Conservation (phyloP, 306 rosid genomes). For the Prunus mira region DNA sequence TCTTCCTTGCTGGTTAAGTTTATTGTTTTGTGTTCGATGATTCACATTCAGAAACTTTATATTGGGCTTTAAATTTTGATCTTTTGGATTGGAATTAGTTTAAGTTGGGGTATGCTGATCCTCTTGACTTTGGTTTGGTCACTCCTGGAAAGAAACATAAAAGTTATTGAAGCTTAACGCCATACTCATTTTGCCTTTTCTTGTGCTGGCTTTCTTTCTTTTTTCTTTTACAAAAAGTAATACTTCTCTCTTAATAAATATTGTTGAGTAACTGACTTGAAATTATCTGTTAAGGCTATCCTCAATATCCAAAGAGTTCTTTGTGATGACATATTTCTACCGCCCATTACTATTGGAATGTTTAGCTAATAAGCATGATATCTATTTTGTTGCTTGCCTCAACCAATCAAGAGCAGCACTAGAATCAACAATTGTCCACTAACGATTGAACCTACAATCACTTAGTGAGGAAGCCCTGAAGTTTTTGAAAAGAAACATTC, state of each 20-base stretch:
- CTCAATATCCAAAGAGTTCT: not conserved
- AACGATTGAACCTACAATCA: not conserved
- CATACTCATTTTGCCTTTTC: not conserved
- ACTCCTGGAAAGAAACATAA: not conserved
- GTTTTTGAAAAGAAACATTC: not conserved
- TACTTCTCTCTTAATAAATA: not conserved
- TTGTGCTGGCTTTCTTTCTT: too few species aligned
- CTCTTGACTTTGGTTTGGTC: not conserved
- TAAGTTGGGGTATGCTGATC: not conserved
- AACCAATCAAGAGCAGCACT: not conserved
- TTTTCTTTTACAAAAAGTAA: too few species aligned
- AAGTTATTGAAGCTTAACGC: not conserved
- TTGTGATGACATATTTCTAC: not conserved
- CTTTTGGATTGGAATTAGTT: not conserved
- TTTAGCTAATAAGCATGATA: not conserved
- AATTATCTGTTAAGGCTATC: not conserved
- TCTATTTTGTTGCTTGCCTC: not conserved
- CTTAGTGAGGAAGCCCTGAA: not conserved
- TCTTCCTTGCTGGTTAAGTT: slow-evolving; percentile 4
- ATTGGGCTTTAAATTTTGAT: not conserved
- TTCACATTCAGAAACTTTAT: not conserved
- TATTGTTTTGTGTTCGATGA: not conserved
- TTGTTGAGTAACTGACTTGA: not conserved
- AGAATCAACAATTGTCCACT: not conserved
- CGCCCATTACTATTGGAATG: not conserved